Base-by-base conservation (phyloP, 495 filamentous ascomycete species). In the Hyaloscypha finlandica region DNA sequence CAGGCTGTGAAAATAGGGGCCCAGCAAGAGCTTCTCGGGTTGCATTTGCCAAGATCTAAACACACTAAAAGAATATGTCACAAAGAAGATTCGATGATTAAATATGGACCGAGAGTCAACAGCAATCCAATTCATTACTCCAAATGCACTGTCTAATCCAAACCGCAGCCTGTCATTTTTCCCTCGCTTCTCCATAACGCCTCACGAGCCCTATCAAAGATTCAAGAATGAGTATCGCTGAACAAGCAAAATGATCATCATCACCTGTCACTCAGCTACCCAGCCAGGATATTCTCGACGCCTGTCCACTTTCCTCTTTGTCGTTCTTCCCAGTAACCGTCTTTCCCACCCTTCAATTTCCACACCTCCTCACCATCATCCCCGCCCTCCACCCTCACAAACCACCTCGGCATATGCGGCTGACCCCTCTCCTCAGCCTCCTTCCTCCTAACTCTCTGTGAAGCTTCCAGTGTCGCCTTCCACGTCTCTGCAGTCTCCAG, bases 291-390 rank as follows among this genome's bases (percentile, higher is more conserved):
- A 71, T 88, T 83, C 66, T 86, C 80, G 55, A 94, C 84, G 20
- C 87, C 88, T 11, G 77, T 78, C 92, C 92, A 98, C 29, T 78
- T 80, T 2, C 89, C 88, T 70, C 77, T 85, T 0, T 74, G 81
- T 68, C 95, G 83, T 78, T 92, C 89, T 71, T 97, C 95, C 95
- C 94, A 98, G 78, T 98, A 98, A 32, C 89, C 89, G 19, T 93
- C 92, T 76, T 88, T 91, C 8, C 92, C 93, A 11, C 77, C 77
- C 81, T 89, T 94, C 69, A 97, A 74, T 68, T 83, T 82, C 95
- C 95, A 99, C 11, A 70, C 65, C 37, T 75, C 71, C 52, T 72
- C 70, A 0, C 69, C 71, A n/a, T 74, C 71, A 65, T 69, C 69
- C 37, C 81, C 81, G 19, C 80, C 78, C n/a, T 78, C 77, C 30